Evolutionary conservation across 495 filamentous ascomycete genomes (phyloP).

Genomic region (Parathielavia appendiculata): DNA sequence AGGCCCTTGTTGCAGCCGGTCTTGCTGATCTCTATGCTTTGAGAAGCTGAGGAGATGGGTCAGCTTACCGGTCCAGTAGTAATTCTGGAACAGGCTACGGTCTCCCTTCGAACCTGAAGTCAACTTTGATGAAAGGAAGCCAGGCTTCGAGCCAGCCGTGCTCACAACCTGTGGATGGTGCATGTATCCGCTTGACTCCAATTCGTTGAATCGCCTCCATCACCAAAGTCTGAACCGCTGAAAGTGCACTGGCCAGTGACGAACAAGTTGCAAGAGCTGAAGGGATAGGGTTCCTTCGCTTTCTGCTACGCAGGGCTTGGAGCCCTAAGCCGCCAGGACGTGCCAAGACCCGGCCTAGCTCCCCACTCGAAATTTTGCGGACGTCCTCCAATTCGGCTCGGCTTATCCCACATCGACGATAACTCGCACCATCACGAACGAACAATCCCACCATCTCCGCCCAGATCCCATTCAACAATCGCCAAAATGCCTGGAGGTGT

Average conservation of each 20-base stretch:
- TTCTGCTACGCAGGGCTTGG: conserved; percentile 11
- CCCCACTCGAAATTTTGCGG: conserved; percentile 26
- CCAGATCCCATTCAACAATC: conserved; percentile 36
- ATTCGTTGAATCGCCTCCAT: no score
- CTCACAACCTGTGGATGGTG: no score
- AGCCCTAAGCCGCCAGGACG: conserved; percentile 17
- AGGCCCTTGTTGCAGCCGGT: neutral
- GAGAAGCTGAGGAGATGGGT: neutral
- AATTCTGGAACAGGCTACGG: no score
- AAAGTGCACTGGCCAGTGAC: no score
- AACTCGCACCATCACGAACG: conserved; percentile 27
- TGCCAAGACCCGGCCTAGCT: conserved; percentile 22
- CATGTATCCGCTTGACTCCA: no score
- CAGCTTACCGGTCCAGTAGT: neutral
- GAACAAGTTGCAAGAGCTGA: no score
- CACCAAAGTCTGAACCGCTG: no score
- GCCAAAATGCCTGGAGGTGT: conserved; percentile 77
- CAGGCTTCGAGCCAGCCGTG: no score
- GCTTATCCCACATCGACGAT: conserved; percentile 5
- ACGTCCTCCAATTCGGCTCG: conserved; percentile 17
- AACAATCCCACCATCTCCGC: conserved; percentile 21
- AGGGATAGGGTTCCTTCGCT: conserved; percentile 10
- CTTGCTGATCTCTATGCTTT: neutral
- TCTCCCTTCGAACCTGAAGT: no score
- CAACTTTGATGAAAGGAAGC: no score